These are phyloP conservation scores for Aspergillus viridinutans DNA, from an alignment of 2,329 filamentous ascomycete genomes.

Conservation along the genomic window DNA sequence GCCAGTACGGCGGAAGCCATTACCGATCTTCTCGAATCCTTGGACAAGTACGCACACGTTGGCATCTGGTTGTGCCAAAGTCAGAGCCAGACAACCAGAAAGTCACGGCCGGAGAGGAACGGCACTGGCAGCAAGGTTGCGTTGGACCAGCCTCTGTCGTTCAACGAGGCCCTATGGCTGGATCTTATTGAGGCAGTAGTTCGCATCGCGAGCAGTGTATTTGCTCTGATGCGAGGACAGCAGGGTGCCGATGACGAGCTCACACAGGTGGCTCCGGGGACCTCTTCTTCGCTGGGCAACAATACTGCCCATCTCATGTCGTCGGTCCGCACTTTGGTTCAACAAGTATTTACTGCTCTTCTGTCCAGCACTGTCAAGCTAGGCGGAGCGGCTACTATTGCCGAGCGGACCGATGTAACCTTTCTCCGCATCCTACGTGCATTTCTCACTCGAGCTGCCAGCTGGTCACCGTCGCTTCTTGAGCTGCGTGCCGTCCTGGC, in stretches of 20 bases:
- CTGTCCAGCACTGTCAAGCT: constrained; percentile 66
- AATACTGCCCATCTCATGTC: constrained; percentile 50
- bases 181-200: constrained; percentile 62
- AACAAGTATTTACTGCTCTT: constrained; percentile 84
- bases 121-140: constrained; percentile 40
- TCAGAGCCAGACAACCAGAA: constrained; percentile 62
- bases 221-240: constrained; percentile 48
- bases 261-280: constrained; percentile 11
- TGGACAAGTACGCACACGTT: constrained; percentile 87
- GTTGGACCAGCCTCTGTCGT: constrained; percentile 53
- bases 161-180: constrained; percentile 63
- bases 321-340: constrained; percentile 73
- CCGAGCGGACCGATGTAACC: constrained; percentile 56
- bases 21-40: constrained; percentile 67
- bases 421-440: constrained; percentile 86
- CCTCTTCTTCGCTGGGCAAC: constrained; percentile 12
- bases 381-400: constrained; percentile 21
- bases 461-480: constrained; percentile 76
- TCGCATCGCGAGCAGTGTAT: constrained; percentile 60
- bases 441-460: constrained; percentile 78
- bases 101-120: constrained; percentile 27
- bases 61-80: constrained; percentile 94
- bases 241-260: constrained; percentile 21
- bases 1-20: constrained; percentile 61
- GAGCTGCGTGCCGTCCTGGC: constrained; percentile 80